Conservation (phyloP, 1,139 yeast species). For the Lodderomyces jiufengensis region DNA sequence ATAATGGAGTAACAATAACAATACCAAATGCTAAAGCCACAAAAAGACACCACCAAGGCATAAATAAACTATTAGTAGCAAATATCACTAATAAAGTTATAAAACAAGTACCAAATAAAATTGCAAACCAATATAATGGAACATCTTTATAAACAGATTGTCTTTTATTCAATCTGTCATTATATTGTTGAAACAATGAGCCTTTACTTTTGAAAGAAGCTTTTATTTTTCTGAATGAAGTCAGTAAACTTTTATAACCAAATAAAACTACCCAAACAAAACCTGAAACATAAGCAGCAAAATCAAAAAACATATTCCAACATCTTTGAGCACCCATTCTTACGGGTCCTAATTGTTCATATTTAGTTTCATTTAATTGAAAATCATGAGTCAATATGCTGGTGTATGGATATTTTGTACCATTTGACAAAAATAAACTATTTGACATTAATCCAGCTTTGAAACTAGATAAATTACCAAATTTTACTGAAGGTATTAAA, state of each 20-base stretch:
- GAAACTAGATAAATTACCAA: constrained; percentile 25
- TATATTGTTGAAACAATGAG: constrained; percentile 16
- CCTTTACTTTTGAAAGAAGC: constrained; percentile 9
- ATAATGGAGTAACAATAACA: constrained; percentile 45
- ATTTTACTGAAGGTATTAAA: constrained; percentile 39
- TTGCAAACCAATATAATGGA: constrained; percentile 41
- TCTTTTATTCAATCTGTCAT: constrained; percentile 41
- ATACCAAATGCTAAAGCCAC: constrained; percentile 43
- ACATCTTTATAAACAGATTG: constrained; percentile 38
- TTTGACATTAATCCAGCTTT: constrained; percentile 42
- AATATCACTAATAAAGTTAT: constrained; percentile 32
- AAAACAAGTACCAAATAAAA: constrained; percentile 34
- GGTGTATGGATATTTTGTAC: constrained; percentile 35
- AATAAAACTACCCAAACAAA: constrained; percentile 44
- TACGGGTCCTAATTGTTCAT: constrained; percentile 35
- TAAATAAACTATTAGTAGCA: constrained; percentile 36
- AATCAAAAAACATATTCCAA: constrained; percentile 51
- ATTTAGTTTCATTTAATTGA: constrained; percentile 37
- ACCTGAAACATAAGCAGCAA: constrained; percentile 49
- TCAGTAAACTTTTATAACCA: constrained; percentile 25
- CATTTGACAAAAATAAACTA: constrained; percentile 30
- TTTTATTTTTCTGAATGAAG: constrained; percentile 15
- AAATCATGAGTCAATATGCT: constrained; percentile 31
- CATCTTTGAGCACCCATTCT: constrained; percentile 44
- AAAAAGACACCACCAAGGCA: constrained; percentile 49